These are phyloP conservation scores for Blastocystis sp. DNA, from an alignment of 352 stramenopile genomes.

Conservation along the genomic window DNA sequence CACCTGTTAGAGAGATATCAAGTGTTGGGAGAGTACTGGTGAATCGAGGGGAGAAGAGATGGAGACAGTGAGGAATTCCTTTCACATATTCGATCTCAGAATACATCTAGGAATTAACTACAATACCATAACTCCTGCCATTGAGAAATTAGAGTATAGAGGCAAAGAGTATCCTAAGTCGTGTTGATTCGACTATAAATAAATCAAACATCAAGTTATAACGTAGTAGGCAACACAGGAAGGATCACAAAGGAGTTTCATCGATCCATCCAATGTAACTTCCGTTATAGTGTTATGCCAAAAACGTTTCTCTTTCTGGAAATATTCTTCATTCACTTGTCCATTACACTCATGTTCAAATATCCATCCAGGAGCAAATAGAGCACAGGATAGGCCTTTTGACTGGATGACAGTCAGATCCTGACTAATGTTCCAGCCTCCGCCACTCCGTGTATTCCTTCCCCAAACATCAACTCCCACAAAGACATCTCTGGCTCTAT, in stretches of 20 bases:
- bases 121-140: neutral
- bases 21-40: neutral
- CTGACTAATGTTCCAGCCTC: neutral
- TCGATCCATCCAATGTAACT: neutral
- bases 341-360: slow-evolving; percentile 55
- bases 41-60: neutral
- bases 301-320: slow-evolving; percentile 32
- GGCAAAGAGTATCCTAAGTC: neutral
- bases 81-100: neutral
- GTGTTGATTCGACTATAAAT: neutral
- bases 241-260: neutral
- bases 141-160: neutral
- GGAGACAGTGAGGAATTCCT: neutral
- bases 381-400: neutral
- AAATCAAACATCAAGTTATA: neutral
- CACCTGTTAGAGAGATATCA: neutral
- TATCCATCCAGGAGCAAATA: slow-evolving; percentile 50
- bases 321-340: neutral
- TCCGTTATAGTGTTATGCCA: neutral
- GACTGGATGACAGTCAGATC: neutral
- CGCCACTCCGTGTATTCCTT: neutral
- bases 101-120: neutral
- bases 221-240: neutral
- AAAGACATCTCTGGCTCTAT: slow-evolving; percentile 15
- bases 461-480: slow-evolving; percentile 52